These are phyloP conservation scores for Xylariaceae sp. DNA, from an alignment of 2,329 filamentous ascomycete genomes.

Conservation along the genomic window DNA sequence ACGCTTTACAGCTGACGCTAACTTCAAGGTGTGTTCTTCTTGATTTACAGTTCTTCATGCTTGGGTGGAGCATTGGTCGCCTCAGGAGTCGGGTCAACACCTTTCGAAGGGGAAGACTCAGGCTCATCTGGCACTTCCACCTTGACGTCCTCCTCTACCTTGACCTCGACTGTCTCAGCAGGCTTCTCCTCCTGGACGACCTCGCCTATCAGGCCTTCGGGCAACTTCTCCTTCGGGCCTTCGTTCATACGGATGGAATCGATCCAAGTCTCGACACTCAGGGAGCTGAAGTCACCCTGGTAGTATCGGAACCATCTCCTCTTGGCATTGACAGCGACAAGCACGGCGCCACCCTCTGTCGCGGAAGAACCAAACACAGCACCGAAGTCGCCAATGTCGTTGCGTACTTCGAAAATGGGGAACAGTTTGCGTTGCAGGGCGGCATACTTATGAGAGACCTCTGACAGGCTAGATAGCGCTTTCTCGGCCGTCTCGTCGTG, in stretches of 20 bases:
- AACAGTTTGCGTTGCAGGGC: slow-evolving; percentile 65
- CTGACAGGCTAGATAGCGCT: slow-evolving; percentile 59
- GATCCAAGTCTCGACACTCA: slow-evolving; percentile 75
- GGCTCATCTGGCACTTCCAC: slow-evolving; percentile 27
- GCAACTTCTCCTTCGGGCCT: slow-evolving; percentile 70
- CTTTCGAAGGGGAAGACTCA: slow-evolving; percentile 27
- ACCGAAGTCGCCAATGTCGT: slow-evolving; percentile 51
- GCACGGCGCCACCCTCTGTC: slow-evolving; percentile 54
- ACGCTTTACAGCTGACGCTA: slow-evolving; percentile 13
- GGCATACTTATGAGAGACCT: slow-evolving; percentile 71
- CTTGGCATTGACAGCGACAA: slow-evolving; percentile 80
- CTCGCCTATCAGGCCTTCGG: slow-evolving; percentile 50
- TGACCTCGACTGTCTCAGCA: slow-evolving; percentile 40
- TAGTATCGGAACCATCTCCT: slow-evolving; percentile 82
- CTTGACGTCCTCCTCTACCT: slow-evolving; percentile 31
- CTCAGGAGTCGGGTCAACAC: slow-evolving; percentile 32
- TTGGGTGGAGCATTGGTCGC: slow-evolving; percentile 26
- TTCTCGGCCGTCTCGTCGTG: slow-evolving; percentile 47
- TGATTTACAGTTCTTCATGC: slow-evolving; percentile 46
- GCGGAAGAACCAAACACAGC: slow-evolving; percentile 60
- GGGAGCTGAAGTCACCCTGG: slow-evolving; percentile 52
- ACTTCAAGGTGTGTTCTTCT: neutral
- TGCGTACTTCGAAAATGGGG: slow-evolving; percentile 73
- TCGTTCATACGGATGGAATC: slow-evolving; percentile 90
- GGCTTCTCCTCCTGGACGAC: slow-evolving; percentile 38